phyloP scores from a whole-genome alignment of 441 rosid species.

The Populus trichocarpa region DNA sequence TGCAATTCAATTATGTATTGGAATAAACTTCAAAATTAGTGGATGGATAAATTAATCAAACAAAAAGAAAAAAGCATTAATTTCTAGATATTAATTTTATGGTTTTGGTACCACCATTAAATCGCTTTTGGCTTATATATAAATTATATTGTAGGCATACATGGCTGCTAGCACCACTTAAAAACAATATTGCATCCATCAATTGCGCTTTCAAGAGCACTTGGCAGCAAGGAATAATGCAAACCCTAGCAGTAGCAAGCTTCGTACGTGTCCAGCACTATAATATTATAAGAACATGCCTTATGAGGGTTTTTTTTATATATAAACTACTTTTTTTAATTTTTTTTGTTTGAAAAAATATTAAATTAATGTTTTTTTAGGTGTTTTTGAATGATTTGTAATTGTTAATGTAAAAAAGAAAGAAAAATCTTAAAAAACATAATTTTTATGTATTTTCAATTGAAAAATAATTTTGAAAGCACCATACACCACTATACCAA shows the following conservation, averaged over 20 bases:
- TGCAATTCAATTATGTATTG: background rate
- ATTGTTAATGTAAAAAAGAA: rapidly evolving
- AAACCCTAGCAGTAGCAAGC: background rate
- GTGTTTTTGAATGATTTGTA: too few species aligned
- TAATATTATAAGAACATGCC: background rate
- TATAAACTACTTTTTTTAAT: too few species aligned
- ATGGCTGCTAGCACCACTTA: background rate
- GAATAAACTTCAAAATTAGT: background rate
- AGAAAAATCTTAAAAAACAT: too few species aligned
- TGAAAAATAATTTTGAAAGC: too few species aligned
- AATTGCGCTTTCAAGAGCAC: background rate
- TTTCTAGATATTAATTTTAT: background rate
- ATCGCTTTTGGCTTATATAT: too few species aligned
- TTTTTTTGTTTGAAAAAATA: too few species aligned
- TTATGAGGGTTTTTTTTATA: too few species aligned
- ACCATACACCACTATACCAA: too few species aligned
- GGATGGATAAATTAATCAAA: background rate
- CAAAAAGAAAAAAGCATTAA: background rate
- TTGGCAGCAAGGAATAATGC: background rate
- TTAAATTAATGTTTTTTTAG: too few species aligned
- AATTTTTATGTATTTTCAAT: too few species aligned
- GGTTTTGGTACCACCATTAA: background rate
- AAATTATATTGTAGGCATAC: background rate
- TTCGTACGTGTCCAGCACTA: background rate
- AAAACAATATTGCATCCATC: too few species aligned